phyloP scores from a whole-genome alignment of 495 filamentous ascomycete species.

The Hypomontagnella submonticulosa region DNA sequence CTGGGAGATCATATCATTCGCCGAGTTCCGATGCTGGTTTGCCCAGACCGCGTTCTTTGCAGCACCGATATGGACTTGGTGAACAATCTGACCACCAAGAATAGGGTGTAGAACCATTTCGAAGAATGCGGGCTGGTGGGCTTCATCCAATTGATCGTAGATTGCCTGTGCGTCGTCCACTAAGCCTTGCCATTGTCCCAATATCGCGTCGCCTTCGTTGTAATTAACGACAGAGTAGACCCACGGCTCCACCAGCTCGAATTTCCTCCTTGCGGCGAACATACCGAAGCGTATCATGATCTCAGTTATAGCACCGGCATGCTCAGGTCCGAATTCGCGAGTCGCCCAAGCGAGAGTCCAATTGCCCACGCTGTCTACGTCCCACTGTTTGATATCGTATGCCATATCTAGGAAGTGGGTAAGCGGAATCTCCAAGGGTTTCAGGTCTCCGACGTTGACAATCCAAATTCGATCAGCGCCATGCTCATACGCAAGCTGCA shows the following conservation, averaged over 20 bases:
- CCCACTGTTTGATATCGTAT: slow-evolving; percentile 68
- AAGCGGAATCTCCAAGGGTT: slow-evolving; percentile 75
- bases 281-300: slow-evolving; percentile 71
- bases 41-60: slow-evolving; percentile 72
- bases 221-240: slow-evolving; percentile 76
- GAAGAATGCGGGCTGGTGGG: slow-evolving; percentile 69
- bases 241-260: slow-evolving; percentile 71
- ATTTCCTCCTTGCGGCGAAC: slow-evolving; percentile 73
- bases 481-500: slow-evolving; percentile 69
- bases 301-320: slow-evolving; percentile 61
- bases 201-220: slow-evolving; percentile 72
- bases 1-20: slow-evolving; percentile 69
- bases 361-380: slow-evolving; percentile 62
- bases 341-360: slow-evolving; percentile 69
- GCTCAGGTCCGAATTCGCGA: slow-evolving; percentile 66
- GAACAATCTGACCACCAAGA: slow-evolving; percentile 68
- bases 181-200: slow-evolving; percentile 72
- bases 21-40: slow-evolving; percentile 70
- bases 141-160: slow-evolving; percentile 62
- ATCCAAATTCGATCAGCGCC: slow-evolving; percentile 77
- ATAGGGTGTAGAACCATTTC: slow-evolving; percentile 76
- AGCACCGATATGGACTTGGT: slow-evolving; percentile 69
- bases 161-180: slow-evolving; percentile 63
- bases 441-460: slow-evolving; percentile 80
- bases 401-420: slow-evolving; percentile 74